Conservation (phyloP, 2,329 filamentous ascomycete species). For the Massarina eburnea region DNA sequence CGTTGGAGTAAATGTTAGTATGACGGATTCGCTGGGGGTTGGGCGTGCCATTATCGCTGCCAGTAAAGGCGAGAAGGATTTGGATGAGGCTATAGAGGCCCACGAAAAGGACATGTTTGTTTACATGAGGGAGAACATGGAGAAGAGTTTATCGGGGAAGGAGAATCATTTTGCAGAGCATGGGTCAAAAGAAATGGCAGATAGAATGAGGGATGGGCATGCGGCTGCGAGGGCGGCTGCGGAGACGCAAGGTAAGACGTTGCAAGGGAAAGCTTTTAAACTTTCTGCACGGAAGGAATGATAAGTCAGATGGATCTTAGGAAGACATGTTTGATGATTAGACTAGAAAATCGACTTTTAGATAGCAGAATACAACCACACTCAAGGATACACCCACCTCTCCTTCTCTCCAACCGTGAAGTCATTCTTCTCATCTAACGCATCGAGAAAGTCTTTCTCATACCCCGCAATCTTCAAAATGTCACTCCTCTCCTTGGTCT, state of each 20-base stretch:
- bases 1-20: conserved; percentile 61
- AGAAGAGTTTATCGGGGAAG: conserved; percentile 22
- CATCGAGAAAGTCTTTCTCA: conserved; percentile 25
- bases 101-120: conserved; percentile 23
- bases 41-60: conserved; percentile 31
- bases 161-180: conserved; percentile 20
- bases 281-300: too few species aligned
- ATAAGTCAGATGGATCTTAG: too few species aligned
- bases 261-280: too few species aligned
- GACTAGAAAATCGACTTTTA: background rate
- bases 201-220: conserved; percentile 17
- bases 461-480: conserved; percentile 14
- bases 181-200: conserved; percentile 22
- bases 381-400: conserved; percentile 16
- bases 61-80: conserved; percentile 19
- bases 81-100: conserved; percentile 18
- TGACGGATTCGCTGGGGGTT: conserved; percentile 58
- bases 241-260: too few species aligned
- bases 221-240: too few species aligned
- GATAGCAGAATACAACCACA: background rate
- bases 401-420: conserved; percentile 22
- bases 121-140: conserved; percentile 1
- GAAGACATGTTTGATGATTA: too few species aligned
- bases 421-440: conserved; percentile 26
- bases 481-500: conserved; percentile 15